Evolutionary conservation across 441 rosid genomes (phyloP).

Genomic region (Manihot esculenta): DNA sequence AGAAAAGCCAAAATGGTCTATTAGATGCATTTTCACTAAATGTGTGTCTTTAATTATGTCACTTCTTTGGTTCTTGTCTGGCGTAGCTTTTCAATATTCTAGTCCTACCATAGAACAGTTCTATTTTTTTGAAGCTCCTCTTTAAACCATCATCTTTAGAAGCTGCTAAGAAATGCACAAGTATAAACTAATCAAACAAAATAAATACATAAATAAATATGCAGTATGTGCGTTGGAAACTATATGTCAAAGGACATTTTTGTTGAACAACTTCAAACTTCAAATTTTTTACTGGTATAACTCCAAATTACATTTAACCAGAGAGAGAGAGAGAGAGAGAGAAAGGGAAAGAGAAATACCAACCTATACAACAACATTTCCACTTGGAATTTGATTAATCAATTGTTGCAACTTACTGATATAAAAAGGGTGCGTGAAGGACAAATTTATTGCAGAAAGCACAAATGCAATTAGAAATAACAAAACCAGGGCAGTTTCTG

Average conservation of each 20-base stretch:
- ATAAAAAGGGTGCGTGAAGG: neutral
- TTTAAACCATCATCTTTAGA: too few relatives aligned
- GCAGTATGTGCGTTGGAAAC: too few relatives aligned
- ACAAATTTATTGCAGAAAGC: neutral
- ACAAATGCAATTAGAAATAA: neutral
- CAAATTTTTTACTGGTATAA: neutral
- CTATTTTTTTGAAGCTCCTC: too few relatives aligned
- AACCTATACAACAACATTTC: neutral
- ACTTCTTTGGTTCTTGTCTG: neutral
- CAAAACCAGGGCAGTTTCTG: neutral
- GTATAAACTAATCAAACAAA: neutral
- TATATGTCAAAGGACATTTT: neutral
- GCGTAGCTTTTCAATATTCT: too few relatives aligned
- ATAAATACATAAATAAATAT: neutral
- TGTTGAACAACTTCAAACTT: neutral
- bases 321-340: too few relatives aligned
- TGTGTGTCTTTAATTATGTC: neutral
- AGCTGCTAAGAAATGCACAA: neutral
- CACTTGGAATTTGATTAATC: neutral
- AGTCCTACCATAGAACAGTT: too few relatives aligned
- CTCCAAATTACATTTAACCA: too few relatives aligned
- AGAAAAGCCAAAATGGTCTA: neutral
- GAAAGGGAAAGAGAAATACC: neutral
- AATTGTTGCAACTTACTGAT: neutral
- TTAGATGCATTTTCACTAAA: neutral